Conservation (phyloP, 805 yeast species). For the Candida nonsorbophila region DNA sequence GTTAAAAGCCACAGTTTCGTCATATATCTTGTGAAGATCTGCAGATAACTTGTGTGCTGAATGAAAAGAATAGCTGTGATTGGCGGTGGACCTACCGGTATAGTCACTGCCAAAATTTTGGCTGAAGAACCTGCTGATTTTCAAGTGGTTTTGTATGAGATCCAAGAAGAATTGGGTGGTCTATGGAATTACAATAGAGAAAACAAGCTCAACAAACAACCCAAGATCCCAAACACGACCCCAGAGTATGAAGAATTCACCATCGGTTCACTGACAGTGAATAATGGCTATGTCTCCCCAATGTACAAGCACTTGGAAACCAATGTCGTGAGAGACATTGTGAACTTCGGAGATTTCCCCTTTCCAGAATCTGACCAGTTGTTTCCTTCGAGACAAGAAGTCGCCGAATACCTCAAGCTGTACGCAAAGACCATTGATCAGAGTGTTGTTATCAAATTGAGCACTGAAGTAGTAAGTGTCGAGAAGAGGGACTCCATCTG, state of each 20-base stretch:
- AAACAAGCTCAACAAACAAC: slow-evolving; percentile 13
- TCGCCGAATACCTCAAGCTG: slow-evolving; percentile 52
- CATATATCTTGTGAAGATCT: no score
- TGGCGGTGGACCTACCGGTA: slow-evolving; percentile 78
- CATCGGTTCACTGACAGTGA: no score
- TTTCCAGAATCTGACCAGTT: slow-evolving; percentile 27
- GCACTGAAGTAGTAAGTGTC: slow-evolving; percentile 10
- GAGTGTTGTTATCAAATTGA: slow-evolving; percentile 6
- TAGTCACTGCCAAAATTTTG: slow-evolving; percentile 61
- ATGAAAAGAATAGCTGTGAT: slow-evolving; percentile 56
- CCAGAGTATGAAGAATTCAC: no score
- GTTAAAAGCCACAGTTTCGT: no score
- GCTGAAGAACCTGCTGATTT: slow-evolving; percentile 42
- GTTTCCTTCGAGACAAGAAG: slow-evolving; percentile 60
- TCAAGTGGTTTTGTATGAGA: slow-evolving; percentile 55
- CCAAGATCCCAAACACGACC: no score
- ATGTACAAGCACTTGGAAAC: slow-evolving; percentile 67
- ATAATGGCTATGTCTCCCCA: no score
- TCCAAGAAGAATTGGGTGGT: slow-evolving; percentile 63
- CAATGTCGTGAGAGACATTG: slow-evolving; percentile 57
- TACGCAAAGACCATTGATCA: slow-evolving; percentile 36
- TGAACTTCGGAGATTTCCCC: slow-evolving; percentile 46
- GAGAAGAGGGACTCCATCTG: slow-evolving; percentile 9
- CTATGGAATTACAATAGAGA: slow-evolving; percentile 52
- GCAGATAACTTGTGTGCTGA: no score